These are phyloP conservation scores for Pisolithus albus DNA, from an alignment of 768 basidiomycete genomes.

Conservation along the genomic window DNA sequence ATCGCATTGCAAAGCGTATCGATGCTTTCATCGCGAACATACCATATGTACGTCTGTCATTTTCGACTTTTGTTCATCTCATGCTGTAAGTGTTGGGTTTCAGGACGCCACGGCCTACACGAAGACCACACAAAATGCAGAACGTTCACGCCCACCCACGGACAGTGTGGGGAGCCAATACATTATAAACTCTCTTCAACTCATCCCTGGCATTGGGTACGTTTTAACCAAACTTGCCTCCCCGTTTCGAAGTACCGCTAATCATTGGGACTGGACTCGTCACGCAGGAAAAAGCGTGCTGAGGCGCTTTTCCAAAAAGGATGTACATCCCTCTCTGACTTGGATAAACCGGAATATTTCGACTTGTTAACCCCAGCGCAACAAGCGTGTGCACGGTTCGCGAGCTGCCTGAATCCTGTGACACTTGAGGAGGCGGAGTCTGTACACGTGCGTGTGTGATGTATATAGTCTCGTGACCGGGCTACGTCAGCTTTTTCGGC, in stretches of 20 bases:
- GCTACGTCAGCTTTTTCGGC: neutral
- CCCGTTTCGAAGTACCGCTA: no score
- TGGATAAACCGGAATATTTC: conserved; percentile 33
- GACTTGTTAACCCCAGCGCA: conserved; percentile 34
- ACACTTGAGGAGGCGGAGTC: conserved; percentile 37
- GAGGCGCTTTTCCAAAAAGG: conserved; percentile 45
- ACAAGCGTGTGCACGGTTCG: conserved; percentile 35
- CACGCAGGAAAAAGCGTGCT: conserved; percentile 24
- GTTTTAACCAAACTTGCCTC: neutral
- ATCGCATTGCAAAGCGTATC: conserved; percentile 41
- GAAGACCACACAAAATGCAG: no score
- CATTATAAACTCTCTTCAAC: conserved; percentile 28
- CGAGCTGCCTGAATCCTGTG: conserved; percentile 32
- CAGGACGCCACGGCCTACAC: no score
- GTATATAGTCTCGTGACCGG: neutral
- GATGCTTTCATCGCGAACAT: conserved; percentile 32
- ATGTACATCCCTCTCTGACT: conserved; percentile 37
- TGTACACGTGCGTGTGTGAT: conserved; percentile 36
- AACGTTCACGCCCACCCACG: neutral
- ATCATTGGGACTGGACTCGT: neutral
- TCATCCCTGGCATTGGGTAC: conserved; percentile 45
- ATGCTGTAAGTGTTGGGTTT: no score
- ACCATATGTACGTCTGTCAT: conserved; percentile 28
- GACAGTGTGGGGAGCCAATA: conserved; percentile 20
- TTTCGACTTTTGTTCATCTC: conserved; percentile 2